Evolutionary conservation across 2,329 filamentous ascomycete genomes (phyloP).

Genomic region (Lasiodiplodia theobromae): DNA sequence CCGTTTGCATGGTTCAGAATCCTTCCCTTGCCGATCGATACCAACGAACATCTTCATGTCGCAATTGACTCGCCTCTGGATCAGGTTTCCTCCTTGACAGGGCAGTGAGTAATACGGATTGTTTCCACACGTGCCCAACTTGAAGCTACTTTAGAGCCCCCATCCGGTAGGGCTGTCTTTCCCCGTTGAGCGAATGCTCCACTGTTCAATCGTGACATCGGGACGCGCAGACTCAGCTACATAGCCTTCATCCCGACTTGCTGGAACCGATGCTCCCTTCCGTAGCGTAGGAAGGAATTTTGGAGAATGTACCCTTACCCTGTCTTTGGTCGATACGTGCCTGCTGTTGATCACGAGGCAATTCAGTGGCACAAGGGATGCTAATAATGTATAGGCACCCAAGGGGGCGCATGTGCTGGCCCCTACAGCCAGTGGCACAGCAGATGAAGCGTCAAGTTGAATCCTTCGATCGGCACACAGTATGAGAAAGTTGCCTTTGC

Average conservation of each 20-base stretch:
- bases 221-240: no score
- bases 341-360: not conserved
- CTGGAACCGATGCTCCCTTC: not conserved
- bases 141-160: not conserved
- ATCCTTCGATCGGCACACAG: no score
- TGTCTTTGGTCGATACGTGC: not conserved
- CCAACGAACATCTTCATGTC: not conserved
- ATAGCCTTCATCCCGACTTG: not conserved
- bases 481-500: no score
- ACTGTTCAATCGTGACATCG: not conserved
- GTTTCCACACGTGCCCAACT: not conserved
- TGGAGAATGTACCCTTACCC: not conserved
- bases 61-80: not conserved
- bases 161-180: not conserved
- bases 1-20: not conserved
- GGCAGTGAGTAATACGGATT: not conserved
- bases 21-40: not conserved
- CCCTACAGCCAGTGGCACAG: no score
- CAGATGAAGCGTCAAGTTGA: no score
- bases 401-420: not conserved
- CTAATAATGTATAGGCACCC: not conserved
- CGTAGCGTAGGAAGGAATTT: not conserved
- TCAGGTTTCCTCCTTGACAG: not conserved
- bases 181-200: not conserved
- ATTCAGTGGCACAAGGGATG: not conserved